Evolutionary conservation across 2,329 filamentous ascomycete species (phyloP), one percentile per base, ranked within the genome.

Genomic region (Aspergillus sp.): DNA sequence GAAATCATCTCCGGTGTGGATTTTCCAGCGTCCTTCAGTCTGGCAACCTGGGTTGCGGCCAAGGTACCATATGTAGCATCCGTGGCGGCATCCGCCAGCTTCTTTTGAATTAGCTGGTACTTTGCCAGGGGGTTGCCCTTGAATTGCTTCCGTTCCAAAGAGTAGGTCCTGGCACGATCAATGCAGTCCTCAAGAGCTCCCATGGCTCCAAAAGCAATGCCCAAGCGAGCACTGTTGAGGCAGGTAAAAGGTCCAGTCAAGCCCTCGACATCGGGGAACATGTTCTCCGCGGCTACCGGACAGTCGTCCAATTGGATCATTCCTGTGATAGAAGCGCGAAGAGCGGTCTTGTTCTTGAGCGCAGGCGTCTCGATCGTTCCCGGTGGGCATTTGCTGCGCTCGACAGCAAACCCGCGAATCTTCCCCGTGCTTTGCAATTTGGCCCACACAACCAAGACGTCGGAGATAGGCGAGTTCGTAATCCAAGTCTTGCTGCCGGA

Each of bases 31-130:
- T 98, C 93, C 83, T 97, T 98, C 57, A 98, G 84, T 61, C 93
- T 83, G 52, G 92, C 93, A 37, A 98, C 93, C 76, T 99, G 95
- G 57, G 91, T 86, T 7, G 91, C 89, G 6, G 95, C 95, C 54
- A 96, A 79, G n/a, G 91, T 90, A 44, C 95, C 95, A 71, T 90
- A 98, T 1, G 93, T 89, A 2, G 90, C 91, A 74, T 99, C 95
- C 0, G 93, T 97, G 4, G 86, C 82, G 1, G 95, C 95, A 74
- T 99, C 95, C 0, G 93, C 89, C 61, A 99, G 82, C 81, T 99
- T 99, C 85, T 97, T 97, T 82, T 99, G 95, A 52, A 99, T 85
- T 13, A 99, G 86, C 79, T 99, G 95, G 73, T 99, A 99, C 74
- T 90, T 96, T 41, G 93, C 95, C 53, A 99, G 82, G 0, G 93